A percentile compares a stretch with the other conserved stretches of the same genome.
phyloP scores from a whole-genome alignment of 78 protist genomes.

The Emiliania huxleyi region DNA sequence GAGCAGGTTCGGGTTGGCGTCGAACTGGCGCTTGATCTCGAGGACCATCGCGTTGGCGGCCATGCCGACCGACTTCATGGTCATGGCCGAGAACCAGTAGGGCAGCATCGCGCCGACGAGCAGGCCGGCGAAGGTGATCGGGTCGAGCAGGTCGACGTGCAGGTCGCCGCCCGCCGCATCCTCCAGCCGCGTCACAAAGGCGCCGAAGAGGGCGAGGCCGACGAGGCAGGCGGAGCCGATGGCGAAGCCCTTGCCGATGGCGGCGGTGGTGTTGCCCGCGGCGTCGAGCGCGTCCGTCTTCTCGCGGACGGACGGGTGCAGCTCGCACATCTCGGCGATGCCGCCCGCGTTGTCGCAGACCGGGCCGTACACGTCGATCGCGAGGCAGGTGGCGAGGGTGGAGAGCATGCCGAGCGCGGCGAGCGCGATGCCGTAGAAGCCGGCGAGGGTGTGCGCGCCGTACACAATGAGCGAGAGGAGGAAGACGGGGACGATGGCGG shows the following conservation, averaged over 20 bases:
- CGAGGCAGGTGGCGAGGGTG: slow-evolving; percentile 62
- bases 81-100: slow-evolving; percentile 74
- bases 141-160: slow-evolving; percentile 39
- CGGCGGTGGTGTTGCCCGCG: slow-evolving; percentile 79
- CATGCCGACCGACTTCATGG: slow-evolving; percentile 69
- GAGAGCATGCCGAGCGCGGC: slow-evolving; percentile 69
- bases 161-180: background rate
- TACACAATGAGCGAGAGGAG: slow-evolving; percentile 22
- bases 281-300: slow-evolving; percentile 75
- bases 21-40: slow-evolving; percentile 69
- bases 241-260: slow-evolving; percentile 79
- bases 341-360: slow-evolving; percentile 80
- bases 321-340: slow-evolving; percentile 68
- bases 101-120: slow-evolving; percentile 76
- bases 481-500: slow-evolving; percentile 53
- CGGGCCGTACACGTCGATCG: slow-evolving; percentile 75
- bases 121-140: slow-evolving; percentile 54
- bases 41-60: slow-evolving; percentile 70
- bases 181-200: slow-evolving; percentile 46
- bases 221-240: slow-evolving; percentile 71
- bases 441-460: slow-evolving; percentile 19
- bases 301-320: slow-evolving; percentile 44
- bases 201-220: slow-evolving; percentile 71
- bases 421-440: slow-evolving; percentile 70
- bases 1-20: background rate